Percentiles rank a stretch among this genome's conserved stretches.
These are phyloP conservation scores for Aspergillus funiculosus DNA, from an alignment of 495 filamentous ascomycete genomes.

Conservation along the genomic window DNA sequence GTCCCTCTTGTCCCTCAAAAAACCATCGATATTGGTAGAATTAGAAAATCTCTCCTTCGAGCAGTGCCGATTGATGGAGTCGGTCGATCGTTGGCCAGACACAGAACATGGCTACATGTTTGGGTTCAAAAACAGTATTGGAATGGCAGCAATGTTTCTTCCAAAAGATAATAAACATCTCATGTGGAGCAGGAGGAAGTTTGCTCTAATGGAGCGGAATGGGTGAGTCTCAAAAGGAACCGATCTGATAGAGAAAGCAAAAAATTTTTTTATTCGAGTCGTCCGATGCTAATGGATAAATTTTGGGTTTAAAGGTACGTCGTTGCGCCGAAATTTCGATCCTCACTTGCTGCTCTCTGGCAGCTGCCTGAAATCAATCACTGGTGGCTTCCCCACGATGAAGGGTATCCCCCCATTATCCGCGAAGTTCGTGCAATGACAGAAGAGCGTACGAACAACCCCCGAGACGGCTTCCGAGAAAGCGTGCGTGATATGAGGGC, in stretches of 20 bases:
- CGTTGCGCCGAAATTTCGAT: conserved; percentile 66
- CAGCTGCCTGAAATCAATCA: conserved; percentile 58
- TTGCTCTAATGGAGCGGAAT: conserved; percentile 69
- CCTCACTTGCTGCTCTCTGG: conserved; percentile 67
- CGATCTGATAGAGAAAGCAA: neutral
- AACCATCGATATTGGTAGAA: conserved; percentile 44
- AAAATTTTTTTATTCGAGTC: no score
- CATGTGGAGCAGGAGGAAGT: conserved; percentile 79
- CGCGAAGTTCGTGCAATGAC: conserved; percentile 72
- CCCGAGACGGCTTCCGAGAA: conserved; percentile 56
- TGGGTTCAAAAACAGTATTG: conserved; percentile 68
- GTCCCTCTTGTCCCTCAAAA: conserved; percentile 47
- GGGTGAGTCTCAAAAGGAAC: conserved; percentile 56
- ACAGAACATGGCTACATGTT: conserved; percentile 64
- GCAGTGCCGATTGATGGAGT: conserved; percentile 71
- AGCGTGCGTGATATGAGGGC: conserved; percentile 70
- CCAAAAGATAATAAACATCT: conserved; percentile 64
- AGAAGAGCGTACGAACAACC: conserved; percentile 59
- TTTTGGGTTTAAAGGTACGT: conserved; percentile 59
- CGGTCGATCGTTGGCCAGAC: conserved; percentile 65
- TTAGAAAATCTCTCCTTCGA: conserved; percentile 57
- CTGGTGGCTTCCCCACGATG: conserved; percentile 86
- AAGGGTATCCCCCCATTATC: conserved; percentile 63
- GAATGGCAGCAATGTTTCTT: conserved; percentile 70
- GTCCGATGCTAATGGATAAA: conserved; percentile 1